phyloP scores from a whole-genome alignment of 495 filamentous ascomycete genomes.

The Cairneyella variabilis region DNA sequence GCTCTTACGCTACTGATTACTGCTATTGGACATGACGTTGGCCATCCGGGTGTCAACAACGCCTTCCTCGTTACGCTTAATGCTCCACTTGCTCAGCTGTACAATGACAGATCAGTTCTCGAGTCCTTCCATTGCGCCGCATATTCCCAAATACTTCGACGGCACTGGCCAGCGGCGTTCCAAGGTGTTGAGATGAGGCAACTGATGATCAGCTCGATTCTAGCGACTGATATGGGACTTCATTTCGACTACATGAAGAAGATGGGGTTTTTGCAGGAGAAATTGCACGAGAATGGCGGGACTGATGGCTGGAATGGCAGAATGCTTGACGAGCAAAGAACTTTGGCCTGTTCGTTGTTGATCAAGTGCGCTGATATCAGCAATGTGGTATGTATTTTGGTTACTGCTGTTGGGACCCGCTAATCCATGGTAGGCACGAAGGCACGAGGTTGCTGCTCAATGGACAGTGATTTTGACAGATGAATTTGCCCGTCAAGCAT shows the following conservation, averaged over 20 bases:
- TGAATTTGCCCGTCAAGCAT: conserved; percentile 87
- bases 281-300: conserved; percentile 57
- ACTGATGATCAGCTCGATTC: conserved; percentile 90
- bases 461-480: conserved; percentile 92
- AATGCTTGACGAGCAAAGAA: conserved; percentile 64
- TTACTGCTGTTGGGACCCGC: neutral
- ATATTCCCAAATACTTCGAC: conserved; percentile 90
- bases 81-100: conserved; percentile 92
- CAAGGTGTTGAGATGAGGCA: conserved; percentile 70
- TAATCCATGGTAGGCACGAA: conserved; percentile 59
- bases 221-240: conserved; percentile 95
- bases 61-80: conserved; percentile 91
- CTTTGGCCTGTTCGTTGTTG: conserved; percentile 77
- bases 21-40: conserved; percentile 95
- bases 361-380: conserved; percentile 99
- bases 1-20: conserved; percentile 85
- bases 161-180: conserved; percentile 85
- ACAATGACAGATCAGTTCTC: conserved; percentile 95
- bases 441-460: conserved; percentile 71
- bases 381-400: conserved; percentile 68
- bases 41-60: conserved; percentile 97
- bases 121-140: conserved; percentile 98
- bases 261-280: conserved; percentile 70
- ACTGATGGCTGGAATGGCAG: conserved; percentile 71
- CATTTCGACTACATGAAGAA: conserved; percentile 95